These are phyloP conservation scores for Jacaranda copaia DNA, from an alignment of 257 asterid genomes.

Conservation along the genomic window DNA sequence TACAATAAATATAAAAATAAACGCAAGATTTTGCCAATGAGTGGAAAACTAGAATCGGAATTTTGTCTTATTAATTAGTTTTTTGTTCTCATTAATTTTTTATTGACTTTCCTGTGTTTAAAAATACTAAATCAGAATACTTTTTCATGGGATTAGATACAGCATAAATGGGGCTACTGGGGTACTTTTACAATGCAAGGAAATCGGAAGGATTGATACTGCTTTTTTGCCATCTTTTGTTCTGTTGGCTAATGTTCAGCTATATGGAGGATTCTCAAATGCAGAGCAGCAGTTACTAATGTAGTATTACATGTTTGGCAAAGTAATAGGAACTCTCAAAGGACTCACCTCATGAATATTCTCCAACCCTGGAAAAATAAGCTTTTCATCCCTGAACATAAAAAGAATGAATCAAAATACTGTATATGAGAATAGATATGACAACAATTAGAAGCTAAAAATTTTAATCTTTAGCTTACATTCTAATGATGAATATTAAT, in stretches of 20 bases:
- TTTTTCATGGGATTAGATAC: not conserved
- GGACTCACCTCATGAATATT: constrained; percentile 75
- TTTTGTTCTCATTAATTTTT: not conserved
- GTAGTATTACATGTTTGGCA: constrained; percentile 1
- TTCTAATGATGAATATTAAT: too few relatives aligned
- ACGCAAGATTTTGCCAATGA: not conserved
- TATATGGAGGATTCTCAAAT: not conserved
- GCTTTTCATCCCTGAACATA: constrained; percentile 77
- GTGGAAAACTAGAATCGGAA: not conserved
- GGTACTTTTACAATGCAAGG: not conserved
- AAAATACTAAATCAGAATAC: not conserved
- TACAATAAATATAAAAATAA: not conserved
- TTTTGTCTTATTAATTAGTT: not conserved
- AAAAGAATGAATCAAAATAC: constrained; percentile 5
- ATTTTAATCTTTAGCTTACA: too few relatives aligned
- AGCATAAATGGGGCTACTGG: not conserved
- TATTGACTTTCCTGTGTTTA: not conserved
- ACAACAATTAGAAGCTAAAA: not conserved
- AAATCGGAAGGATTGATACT: constrained; percentile 1
- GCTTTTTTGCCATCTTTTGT: not conserved
- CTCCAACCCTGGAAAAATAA: constrained; percentile 64
- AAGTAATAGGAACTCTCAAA: constrained; percentile 14
- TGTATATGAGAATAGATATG: constrained; percentile 9
- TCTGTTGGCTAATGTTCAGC: not conserved
- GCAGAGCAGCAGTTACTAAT: not conserved